phyloP scores from a whole-genome alignment of 169 alveolate genomes.

The Condylostoma magnum region DNA sequence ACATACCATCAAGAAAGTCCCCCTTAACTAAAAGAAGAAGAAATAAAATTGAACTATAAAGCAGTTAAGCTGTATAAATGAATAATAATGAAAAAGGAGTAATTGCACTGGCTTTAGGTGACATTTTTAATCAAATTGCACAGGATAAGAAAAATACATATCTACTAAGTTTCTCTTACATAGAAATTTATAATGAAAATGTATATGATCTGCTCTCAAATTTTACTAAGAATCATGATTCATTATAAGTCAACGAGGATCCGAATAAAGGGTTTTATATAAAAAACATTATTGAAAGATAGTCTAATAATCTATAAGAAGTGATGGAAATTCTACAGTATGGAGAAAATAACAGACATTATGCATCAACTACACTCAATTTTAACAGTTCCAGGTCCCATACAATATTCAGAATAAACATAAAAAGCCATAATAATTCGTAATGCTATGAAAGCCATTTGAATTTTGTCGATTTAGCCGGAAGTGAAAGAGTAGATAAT shows the following conservation, averaged over 20 bases:
- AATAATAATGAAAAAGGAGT: slow-evolving; percentile 40
- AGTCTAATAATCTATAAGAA: slow-evolving; percentile 48
- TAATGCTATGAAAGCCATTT: slow-evolving; percentile 48
- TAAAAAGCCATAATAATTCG: slow-evolving; percentile 43
- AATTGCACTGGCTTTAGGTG: slow-evolving; percentile 29
- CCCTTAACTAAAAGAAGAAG: background rate
- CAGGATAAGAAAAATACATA: slow-evolving; percentile 36
- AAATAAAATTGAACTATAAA: background rate
- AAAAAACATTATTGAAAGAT: slow-evolving; percentile 52
- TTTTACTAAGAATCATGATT: slow-evolving; percentile 30
- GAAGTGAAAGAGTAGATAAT: slow-evolving; percentile 65
- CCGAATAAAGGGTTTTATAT: slow-evolving; percentile 60
- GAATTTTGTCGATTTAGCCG: slow-evolving; percentile 79
- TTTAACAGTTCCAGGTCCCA: slow-evolving; percentile 70
- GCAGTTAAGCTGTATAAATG: background rate
- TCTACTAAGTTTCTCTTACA: slow-evolving; percentile 55
- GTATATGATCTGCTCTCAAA: slow-evolving; percentile 58
- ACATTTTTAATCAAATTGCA: slow-evolving; percentile 39
- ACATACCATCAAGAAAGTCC: background rate
- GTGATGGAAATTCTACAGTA: slow-evolving; percentile 41
- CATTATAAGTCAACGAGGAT: slow-evolving; percentile 54
- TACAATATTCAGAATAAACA: slow-evolving; percentile 56
- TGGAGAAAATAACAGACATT: slow-evolving; percentile 66
- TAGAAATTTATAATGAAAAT: slow-evolving; percentile 73
- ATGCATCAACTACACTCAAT: slow-evolving; percentile 75